Conservation (phyloP, 192 early-diverging fungal genomes). For the Rhizophagus clarus region DNA sequence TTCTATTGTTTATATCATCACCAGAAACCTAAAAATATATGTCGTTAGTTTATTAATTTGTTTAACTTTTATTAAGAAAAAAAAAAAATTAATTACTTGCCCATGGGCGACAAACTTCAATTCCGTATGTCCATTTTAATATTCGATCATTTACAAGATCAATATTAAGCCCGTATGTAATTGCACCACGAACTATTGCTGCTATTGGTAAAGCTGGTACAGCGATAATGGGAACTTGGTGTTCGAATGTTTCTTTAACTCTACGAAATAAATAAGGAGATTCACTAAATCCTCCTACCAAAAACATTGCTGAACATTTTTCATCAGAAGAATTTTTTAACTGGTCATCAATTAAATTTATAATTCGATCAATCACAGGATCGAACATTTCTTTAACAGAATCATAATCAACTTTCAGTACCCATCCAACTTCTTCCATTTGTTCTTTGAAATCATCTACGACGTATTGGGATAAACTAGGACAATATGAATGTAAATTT, state of each 20-base stretch:
- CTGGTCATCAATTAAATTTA: conserved; percentile 54
- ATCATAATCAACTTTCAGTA: conserved; percentile 48
- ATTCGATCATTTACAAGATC: background rate
- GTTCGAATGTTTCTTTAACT: conserved; percentile 52
- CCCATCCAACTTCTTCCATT: conserved; percentile 36
- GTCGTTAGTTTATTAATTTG: background rate
- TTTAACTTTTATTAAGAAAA: no score
- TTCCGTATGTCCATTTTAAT: conserved; percentile 20
- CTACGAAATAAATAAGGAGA: conserved; percentile 53
- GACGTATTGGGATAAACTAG: conserved; percentile 6
- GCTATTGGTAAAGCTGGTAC: conserved; percentile 56
- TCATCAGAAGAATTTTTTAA: conserved; percentile 37
- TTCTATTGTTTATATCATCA: background rate
- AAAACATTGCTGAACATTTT: conserved; percentile 51
- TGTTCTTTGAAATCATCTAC: conserved; percentile 36
- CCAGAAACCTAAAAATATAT: background rate
- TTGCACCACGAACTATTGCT: conserved; percentile 57
- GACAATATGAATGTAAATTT: conserved; percentile 5
- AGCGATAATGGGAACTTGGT: conserved; percentile 47
- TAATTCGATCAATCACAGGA: conserved; percentile 53
- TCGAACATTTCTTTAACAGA: conserved; percentile 58
- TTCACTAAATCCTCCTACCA: conserved; percentile 61
- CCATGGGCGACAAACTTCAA: conserved; percentile 20
- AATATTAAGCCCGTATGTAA: conserved; percentile 44
- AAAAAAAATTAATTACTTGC: background rate